These are phyloP conservation scores for Breynia disticha DNA, from an alignment of 441 rosid genomes.

Conservation along the genomic window DNA sequence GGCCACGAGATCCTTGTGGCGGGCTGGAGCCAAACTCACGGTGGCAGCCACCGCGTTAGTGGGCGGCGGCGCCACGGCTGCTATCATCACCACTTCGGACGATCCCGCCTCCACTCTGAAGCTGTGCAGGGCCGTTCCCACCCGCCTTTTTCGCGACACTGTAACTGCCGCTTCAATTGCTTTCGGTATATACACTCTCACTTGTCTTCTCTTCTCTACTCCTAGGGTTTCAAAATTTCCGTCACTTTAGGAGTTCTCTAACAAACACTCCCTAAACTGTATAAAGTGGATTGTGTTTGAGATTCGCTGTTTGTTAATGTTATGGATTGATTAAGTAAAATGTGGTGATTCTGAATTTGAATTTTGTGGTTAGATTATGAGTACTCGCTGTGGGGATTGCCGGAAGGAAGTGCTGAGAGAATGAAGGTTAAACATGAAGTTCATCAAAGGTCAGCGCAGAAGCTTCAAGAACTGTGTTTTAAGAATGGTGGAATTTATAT, in stretches of 20 bases:
- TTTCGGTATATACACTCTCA: conserved; percentile 36
- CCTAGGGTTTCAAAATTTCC: background rate
- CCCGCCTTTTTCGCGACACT: conserved; percentile 61
- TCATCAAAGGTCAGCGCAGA: conserved; percentile 75
- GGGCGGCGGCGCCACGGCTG: conserved; percentile 47
- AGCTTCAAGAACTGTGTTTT: conserved; percentile 89
- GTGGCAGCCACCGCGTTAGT: conserved; percentile 37
- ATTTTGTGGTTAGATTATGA: conserved; percentile 54
- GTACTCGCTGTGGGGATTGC: conserved; percentile 67
- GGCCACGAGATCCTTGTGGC: conserved; percentile 72
- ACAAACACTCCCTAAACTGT: too few relatives aligned
- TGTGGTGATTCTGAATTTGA: background rate
- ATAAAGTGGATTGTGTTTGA: background rate
- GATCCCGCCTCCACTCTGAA: conserved; percentile 58
- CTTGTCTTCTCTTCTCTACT: background rate
- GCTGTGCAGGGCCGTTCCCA: conserved; percentile 74
- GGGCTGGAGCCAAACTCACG: conserved; percentile 45
- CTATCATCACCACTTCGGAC: conserved; percentile 56
- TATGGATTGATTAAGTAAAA: background rate
- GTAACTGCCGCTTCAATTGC: conserved; percentile 75
- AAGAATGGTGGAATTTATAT: conserved; percentile 89
- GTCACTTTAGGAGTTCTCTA: too few relatives aligned
- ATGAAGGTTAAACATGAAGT: conserved; percentile 63
- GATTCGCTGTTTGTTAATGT: background rate
- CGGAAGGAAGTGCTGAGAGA: conserved; percentile 72